Conservation (phyloP, 768 basidiomycete genomes). For the Trametes elegans region DNA sequence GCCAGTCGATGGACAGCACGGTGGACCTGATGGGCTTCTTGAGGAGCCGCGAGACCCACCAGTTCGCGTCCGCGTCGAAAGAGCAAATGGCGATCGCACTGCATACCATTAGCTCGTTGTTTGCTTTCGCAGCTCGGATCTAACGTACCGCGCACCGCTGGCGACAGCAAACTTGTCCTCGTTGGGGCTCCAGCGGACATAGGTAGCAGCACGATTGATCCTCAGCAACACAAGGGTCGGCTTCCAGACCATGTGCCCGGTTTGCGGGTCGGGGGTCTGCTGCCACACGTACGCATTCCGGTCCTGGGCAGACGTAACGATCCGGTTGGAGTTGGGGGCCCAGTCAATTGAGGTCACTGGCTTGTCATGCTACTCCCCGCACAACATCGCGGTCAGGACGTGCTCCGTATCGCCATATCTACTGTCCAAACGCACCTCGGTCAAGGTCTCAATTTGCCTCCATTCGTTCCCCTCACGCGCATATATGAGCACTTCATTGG, state of each 20-base stretch:
- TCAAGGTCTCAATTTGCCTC: conserved; percentile 69
- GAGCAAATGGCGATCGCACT: conserved; percentile 96
- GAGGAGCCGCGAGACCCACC: conserved; percentile 97
- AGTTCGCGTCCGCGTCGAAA: conserved; percentile 96
- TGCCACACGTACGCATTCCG: conserved; percentile 99
- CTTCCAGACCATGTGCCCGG: conserved; percentile 80
- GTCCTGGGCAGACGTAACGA: conserved; percentile 99
- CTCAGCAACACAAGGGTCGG: conserved; percentile 94
- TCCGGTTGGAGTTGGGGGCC: conserved; percentile 95
- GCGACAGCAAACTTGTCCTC: conserved; percentile 99
- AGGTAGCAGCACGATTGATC: conserved; percentile 94
- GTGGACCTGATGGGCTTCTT: conserved; percentile 98
- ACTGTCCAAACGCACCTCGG: conserved; percentile 61
- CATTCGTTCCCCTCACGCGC: conserved; percentile 64
- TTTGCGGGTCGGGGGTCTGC: conserved; percentile 67
- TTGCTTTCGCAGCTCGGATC: no score
- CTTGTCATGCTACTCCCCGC: conserved; percentile 82
- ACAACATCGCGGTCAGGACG: background rate
- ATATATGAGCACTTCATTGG: conserved; percentile 84
- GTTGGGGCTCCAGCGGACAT: conserved; percentile 93
- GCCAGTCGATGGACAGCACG: conserved; percentile 94
- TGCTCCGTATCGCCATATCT: background rate
- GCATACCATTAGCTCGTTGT: background rate
- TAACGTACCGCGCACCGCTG: conserved; percentile 86
- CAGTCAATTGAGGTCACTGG: conserved; percentile 97